phyloP scores from a whole-genome alignment of 805 yeast genomes.

The Candida piceae region DNA sequence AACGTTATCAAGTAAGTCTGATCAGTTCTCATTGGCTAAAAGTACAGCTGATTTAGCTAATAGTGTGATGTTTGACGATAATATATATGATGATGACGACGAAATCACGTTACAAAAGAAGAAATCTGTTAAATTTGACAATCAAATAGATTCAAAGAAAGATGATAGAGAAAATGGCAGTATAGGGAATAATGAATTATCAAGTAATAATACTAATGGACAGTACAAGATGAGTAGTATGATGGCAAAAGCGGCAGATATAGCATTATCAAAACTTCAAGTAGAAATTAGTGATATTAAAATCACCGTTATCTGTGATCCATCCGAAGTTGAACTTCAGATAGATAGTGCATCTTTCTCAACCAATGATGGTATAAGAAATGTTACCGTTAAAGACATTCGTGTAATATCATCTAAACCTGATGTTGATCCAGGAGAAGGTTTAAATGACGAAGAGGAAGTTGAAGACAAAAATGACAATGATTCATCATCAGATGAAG shows the following conservation, averaged over 20 bases:
- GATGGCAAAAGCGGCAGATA: conserved; percentile 60
- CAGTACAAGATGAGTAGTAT: conserved; percentile 44
- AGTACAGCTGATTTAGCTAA: conserved; percentile 73
- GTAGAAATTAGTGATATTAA: conserved; percentile 43
- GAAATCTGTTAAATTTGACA: conserved; percentile 7
- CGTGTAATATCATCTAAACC: conserved; percentile 38
- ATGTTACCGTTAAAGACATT: conserved; percentile 36
- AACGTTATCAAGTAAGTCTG: conserved; percentile 22
- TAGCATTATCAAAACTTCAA: conserved; percentile 58
- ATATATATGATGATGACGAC: conserved; percentile 30
- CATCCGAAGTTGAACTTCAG: conserved; percentile 30
- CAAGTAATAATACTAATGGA: conserved; percentile 4
- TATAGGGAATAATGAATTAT: conserved; percentile 5
- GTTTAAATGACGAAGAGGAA: conserved; percentile 8
- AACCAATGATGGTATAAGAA: conserved; percentile 44
- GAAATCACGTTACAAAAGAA: conserved; percentile 10
- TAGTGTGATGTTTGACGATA: conserved; percentile 45
- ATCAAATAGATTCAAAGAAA: not conserved
- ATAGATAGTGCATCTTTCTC: conserved; percentile 30
- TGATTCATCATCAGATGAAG: conserved; percentile 1
- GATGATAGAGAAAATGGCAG: conserved; percentile 10
- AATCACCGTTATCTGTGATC: conserved; percentile 46
- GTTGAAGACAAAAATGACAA: conserved; percentile 3
- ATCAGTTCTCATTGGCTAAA: conserved; percentile 52
- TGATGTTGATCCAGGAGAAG: conserved; percentile 27